Conservation (phyloP, 495 filamentous ascomycete species). For the Penicillium psychrofluorescens region DNA sequence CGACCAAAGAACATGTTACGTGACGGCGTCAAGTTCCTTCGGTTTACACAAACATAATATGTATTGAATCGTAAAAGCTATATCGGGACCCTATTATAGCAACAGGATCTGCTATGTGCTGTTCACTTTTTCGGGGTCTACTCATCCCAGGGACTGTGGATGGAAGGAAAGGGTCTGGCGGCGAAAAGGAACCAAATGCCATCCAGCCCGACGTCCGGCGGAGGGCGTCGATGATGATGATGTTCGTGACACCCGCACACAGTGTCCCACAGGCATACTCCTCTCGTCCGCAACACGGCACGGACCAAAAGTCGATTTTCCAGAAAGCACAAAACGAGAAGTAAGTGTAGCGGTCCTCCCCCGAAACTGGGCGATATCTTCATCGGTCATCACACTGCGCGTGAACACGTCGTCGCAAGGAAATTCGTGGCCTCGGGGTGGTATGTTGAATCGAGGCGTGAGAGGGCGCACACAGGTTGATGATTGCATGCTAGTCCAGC, state of each 20-base stretch:
- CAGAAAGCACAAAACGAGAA: conserved; percentile 4
- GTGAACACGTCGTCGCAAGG: conserved; percentile 16
- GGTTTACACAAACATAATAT: conserved; percentile 9
- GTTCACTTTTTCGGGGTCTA: conserved; percentile 26
- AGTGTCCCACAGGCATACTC: no score
- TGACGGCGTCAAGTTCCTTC: no score
- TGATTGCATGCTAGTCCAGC: not conserved
- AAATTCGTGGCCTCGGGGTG: conserved; percentile 32
- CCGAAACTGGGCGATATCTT: not conserved
- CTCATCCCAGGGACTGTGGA: conserved; percentile 12
- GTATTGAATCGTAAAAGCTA: conserved; percentile 13
- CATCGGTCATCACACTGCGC: conserved; percentile 2
- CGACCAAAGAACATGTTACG: no score
- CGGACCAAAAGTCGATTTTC: not conserved
- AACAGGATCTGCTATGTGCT: conserved; percentile 4
- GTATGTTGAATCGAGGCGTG: conserved; percentile 8
- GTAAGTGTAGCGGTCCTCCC: not conserved
- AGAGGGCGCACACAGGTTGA: not conserved
- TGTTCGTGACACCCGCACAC: no score
- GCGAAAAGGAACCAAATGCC: conserved; percentile 32
- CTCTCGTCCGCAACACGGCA: no score
- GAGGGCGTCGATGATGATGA: no score
- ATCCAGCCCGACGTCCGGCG: conserved; percentile 13
- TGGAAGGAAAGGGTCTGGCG: conserved; percentile 19
- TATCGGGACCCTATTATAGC: conserved; percentile 5